Evolutionary conservation across 805 yeast genomes (phyloP), one percentile per base, ranked within the genome.

Genomic region (Hanseniaspora mollemarum): DNA sequence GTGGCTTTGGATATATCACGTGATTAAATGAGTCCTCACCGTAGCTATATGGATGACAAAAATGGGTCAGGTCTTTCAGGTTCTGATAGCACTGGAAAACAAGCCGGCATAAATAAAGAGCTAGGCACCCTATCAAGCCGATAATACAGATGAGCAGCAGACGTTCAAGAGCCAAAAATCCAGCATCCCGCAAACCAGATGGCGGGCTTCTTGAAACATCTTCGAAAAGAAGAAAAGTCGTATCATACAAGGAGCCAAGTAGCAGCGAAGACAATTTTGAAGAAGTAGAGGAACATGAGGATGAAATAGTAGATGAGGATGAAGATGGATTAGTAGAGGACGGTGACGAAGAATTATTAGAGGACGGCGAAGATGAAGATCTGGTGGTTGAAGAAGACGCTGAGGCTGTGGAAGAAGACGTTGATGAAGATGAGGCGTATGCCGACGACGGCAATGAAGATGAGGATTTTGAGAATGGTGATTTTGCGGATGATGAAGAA

Each of bases 401-500:
- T 24, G 56, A 48, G 24, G 52, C 51, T 13, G 56, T 53, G 24
- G 55, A 51, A 19, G 51, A 52, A 16, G 52, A 54, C 9, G 54
- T 53, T 24, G 54, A 52, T 33, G 52, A 49, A 42, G 55, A 57
- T 25, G 53, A 53, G 43, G 59, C 52, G 4, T 53, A 53, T 29
- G 59, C 56, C 18, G 58, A 55, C 18, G 58, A 57, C n/a, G 66
- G 59, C 0, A 62, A 56, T 35, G 63, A 54, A 7, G 62, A 58
- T 22, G 54, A 46, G 39, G 55, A 52, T 38, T n/a, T n/a, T 31
- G 38, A 51, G 28, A 26, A 26, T 29, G 42, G 53, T 28, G 48
- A 40, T 16, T 41, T 38, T 12, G 54, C 43, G 12, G 52, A 50
- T 4, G 54, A 51, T n/a, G 56, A 53, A 39, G 54, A 52, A 4